Evolutionary conservation across 805 yeast genomes (phyloP), one percentile per base, ranked within the genome.

Genomic region (Yarrowia sp.): DNA sequence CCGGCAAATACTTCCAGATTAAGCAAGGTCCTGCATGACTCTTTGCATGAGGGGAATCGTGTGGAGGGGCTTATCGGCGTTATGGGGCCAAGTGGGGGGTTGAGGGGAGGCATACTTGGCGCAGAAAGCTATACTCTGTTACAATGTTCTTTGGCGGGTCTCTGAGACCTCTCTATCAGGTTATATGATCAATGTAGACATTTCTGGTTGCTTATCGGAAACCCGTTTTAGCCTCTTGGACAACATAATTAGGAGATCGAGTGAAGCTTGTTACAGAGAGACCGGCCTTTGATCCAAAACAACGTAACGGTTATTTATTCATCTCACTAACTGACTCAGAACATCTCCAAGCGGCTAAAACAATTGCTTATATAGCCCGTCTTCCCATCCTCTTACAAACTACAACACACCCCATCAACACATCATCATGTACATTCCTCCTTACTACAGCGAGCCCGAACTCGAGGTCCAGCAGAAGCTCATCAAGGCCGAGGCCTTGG

Each of bases 401-500:
- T 2, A 11, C 46, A 38, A n/a, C 24, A 52, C 24, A 19, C 43
- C 4, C n/a, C 24, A 5, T n/a, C 24, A 17, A 5, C 33, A 21
- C 33, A 2, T 10, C 19, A 46, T 14, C 17, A 61, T 61, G 64
- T 36, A 61, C 38, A 61, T 61, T 11, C 64, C 64, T 19, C 46
- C 64, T 17, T 26, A 35, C 54, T 61, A 61, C 56, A 32, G 36
- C 43, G 56, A 61, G 36, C 56, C 64, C 26, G 67, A 64, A 10
- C 43, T 54, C 17, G 69, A 49, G 35, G 36, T 62, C 11, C 71
- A 70, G 40, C 35, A 65, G 32, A 65, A 75, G 19, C 73, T 85
- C 17, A 82, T 85, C 61, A 71, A 72, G 65, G 70, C 75, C 14
- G 77, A 78, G 68, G 88, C 90, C 0, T 72, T 86, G 41, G 89